These are phyloP conservation scores for Sparassis latifolia DNA, from an alignment of 1,284 basidiomycete genomes.

Conservation along the genomic window DNA sequence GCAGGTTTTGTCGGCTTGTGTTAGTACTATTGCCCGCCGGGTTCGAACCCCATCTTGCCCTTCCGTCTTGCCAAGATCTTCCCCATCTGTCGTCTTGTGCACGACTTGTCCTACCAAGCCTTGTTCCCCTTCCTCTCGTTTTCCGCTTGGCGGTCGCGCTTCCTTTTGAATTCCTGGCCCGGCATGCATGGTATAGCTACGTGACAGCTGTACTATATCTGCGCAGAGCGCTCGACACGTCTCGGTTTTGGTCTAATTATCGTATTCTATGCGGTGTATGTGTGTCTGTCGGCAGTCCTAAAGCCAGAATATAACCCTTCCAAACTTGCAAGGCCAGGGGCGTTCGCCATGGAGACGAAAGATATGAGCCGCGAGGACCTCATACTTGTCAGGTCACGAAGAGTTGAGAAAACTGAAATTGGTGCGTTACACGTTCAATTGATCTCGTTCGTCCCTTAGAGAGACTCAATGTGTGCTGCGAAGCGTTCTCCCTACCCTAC, in stretches of 20 bases:
- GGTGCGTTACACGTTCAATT: no score
- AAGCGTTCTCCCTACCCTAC: no score
- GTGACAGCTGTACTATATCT: slow-evolving; percentile 18
- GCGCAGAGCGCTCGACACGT: slow-evolving; percentile 18
- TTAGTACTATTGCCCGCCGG: slow-evolving; percentile 17
- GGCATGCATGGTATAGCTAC: slow-evolving; percentile 16
- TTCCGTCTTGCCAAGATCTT: not conserved
- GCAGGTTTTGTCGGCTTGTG: slow-evolving; percentile 12
- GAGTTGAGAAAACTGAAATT: no score
- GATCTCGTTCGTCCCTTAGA: no score
- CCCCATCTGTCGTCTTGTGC: slow-evolving; percentile 1
- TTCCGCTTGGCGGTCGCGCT: slow-evolving; percentile 8
- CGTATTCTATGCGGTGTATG: not conserved
- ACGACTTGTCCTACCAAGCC: not conserved
- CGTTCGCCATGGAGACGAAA: no score
- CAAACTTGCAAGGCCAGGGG: no score
- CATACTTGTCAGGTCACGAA: no score
- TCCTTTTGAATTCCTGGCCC: slow-evolving; percentile 7
- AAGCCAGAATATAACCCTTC: no score
- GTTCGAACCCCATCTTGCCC: not conserved
- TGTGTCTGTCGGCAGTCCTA: not conserved
- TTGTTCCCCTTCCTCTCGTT: not conserved
- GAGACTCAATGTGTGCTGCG: no score
- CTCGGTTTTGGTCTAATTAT: slow-evolving; percentile 7
- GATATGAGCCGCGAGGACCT: no score